These are phyloP conservation scores for Zasmidium citrigriseum DNA, from an alignment of 2,329 filamentous ascomycete species.

Conservation along the genomic window DNA sequence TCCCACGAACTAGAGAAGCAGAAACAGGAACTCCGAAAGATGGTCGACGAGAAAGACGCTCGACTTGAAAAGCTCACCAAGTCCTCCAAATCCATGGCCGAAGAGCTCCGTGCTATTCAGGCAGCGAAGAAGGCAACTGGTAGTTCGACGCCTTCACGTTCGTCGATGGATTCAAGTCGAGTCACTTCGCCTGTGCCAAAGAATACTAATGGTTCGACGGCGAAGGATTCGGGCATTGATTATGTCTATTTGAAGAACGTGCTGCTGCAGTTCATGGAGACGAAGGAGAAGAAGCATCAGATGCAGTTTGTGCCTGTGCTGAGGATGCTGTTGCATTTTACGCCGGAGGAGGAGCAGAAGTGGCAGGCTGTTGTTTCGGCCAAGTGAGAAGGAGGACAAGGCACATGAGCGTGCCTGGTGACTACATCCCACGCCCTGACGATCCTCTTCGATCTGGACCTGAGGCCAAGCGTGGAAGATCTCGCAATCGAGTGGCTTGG, in stretches of 20 bases:
- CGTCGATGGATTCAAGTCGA: slow-evolving; percentile 58
- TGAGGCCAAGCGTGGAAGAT: too few species aligned
- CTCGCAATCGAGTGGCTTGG: too few species aligned
- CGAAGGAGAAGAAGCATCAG: slow-evolving; percentile 74
- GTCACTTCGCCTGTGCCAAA: slow-evolving; percentile 48
- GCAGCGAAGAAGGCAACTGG: slow-evolving; percentile 35
- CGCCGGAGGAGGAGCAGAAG: slow-evolving; percentile 82
- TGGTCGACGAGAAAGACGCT: slow-evolving; percentile 19
- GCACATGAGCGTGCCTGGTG: neutral
- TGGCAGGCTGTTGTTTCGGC: slow-evolving; percentile 74
- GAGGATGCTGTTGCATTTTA: slow-evolving; percentile 74
- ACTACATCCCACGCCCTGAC: too few species aligned
- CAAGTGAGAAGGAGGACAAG: too few species aligned
- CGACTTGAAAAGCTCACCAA: slow-evolving; percentile 53
- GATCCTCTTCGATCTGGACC: too few species aligned
- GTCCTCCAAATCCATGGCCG: slow-evolving; percentile 61
- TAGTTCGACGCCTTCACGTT: slow-evolving; percentile 55
- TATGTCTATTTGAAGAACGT: slow-evolving; percentile 79
- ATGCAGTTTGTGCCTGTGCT: slow-evolving; percentile 76
- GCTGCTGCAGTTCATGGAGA: slow-evolving; percentile 76
- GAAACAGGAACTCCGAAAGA: slow-evolving; percentile 52
- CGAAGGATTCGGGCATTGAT: slow-evolving; percentile 44
- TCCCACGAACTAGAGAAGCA: slow-evolving; percentile 82
- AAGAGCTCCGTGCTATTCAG: slow-evolving; percentile 57
- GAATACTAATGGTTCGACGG: slow-evolving; percentile 21